Percentiles rank a stretch among this genome's conserved stretches.
Evolutionary conservation across 2,329 filamentous ascomycete species (phyloP).

Genomic region (Phaeosphaeria sp.): DNA sequence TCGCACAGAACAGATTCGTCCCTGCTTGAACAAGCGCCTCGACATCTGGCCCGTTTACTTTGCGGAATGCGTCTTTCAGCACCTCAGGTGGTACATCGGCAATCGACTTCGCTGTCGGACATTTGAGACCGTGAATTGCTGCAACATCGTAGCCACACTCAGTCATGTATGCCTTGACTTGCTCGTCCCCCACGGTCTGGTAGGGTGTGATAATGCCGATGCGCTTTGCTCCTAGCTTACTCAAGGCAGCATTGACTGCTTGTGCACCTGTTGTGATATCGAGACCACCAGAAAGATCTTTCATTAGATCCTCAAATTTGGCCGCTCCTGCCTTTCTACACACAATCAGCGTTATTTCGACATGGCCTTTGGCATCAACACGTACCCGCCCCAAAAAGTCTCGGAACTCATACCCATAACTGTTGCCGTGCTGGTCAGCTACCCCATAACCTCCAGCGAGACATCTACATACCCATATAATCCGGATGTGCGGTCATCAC

Average conservation of each 20-base stretch:
- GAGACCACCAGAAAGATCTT: slow-evolving; percentile 33
- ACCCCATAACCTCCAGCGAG: too few relatives aligned
- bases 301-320: slow-evolving; percentile 41
- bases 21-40: slow-evolving; percentile 25
- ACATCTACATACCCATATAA: slow-evolving; percentile 24
- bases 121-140: slow-evolving; percentile 38
- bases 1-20: slow-evolving; percentile 25
- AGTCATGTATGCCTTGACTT: slow-evolving; percentile 40
- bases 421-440: background rate
- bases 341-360: background rate
- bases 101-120: slow-evolving; percentile 21
- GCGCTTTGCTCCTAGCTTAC: slow-evolving; percentile 32
- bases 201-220: slow-evolving; percentile 45
- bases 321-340: slow-evolving; percentile 33
- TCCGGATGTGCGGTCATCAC: slow-evolving; percentile 37
- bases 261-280: slow-evolving; percentile 41
- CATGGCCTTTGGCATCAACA: background rate
- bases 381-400: slow-evolving; percentile 38
- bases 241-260: slow-evolving; percentile 37
- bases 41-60: slow-evolving; percentile 20
- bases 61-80: slow-evolving; percentile 19
- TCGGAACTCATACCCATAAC: slow-evolving; percentile 45
- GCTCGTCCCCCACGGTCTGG: slow-evolving; percentile 40
- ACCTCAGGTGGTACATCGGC: slow-evolving; percentile 17
- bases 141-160: slow-evolving; percentile 38